phyloP scores from a whole-genome alignment of 169 alveolate genomes.

The Cryptosporidium sp. region DNA sequence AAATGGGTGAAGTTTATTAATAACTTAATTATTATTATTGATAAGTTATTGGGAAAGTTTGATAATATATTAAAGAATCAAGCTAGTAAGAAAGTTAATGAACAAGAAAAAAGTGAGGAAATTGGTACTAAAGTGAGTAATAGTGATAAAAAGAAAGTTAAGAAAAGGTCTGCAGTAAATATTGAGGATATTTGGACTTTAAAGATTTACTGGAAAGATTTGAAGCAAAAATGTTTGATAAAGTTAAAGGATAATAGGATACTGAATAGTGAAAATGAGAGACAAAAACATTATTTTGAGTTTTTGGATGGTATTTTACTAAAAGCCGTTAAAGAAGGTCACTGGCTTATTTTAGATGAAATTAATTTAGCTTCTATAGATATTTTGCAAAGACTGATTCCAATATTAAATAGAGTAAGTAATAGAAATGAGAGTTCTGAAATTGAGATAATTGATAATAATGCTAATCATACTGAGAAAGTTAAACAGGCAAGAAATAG shows the following conservation, averaged over 20 bases:
- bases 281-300: constrained; percentile 79
- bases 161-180: not conserved
- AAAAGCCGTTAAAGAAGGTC: constrained; percentile 97
- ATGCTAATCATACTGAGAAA: not conserved
- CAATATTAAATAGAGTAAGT: constrained; percentile 83
- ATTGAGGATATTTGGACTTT: constrained; percentile 21
- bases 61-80: constrained; percentile 22
- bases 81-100: not conserved
- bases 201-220: constrained; percentile 22
- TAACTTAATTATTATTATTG: constrained; percentile 20
- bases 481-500: too few species aligned
- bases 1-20: constrained; percentile 24
- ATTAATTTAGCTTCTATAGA: constrained; percentile 98
- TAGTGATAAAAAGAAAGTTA: not conserved
- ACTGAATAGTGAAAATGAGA: not conserved
- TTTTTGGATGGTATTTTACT: constrained; percentile 97
- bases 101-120: not conserved
- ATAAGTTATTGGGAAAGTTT: constrained; percentile 7
- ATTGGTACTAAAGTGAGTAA: not conserved
- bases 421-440: not conserved
- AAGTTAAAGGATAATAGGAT: constrained; percentile 24
- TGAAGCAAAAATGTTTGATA: not conserved
- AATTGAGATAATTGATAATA: constrained; percentile 19
- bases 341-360: constrained; percentile 99
- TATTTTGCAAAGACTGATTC: constrained; percentile 92